A percentile compares a stretch with the other conserved stretches of the same genome.
Conservation (phyloP, 169 alveolate genomes). For the Sarcocystis neurona region DNA sequence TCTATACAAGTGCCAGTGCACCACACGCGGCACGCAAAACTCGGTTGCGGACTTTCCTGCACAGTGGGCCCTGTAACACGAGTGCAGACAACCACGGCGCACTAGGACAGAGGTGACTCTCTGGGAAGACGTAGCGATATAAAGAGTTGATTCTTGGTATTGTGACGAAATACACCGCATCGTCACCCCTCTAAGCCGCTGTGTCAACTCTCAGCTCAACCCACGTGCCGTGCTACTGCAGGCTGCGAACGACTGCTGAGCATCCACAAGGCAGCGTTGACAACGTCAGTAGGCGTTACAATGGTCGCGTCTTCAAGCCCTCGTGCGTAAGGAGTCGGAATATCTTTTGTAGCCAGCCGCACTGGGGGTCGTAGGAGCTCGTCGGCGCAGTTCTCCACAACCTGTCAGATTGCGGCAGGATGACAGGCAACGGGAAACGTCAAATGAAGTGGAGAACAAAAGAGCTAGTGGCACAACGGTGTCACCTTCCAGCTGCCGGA, state of each 20-base stretch:
- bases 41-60: no score
- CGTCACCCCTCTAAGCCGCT: neutral
- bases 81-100: no score
- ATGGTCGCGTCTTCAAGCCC: slow-evolving; percentile 73
- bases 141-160: neutral
- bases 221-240: no score
- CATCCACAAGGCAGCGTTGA: slow-evolving; percentile 70
- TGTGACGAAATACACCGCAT: neutral
- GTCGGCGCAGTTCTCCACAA: slow-evolving; percentile 71
- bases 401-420: neutral
- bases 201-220: neutral
- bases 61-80: no score
- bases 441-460: neutral
- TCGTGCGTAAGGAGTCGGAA: slow-evolving; percentile 74
- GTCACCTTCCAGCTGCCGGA: neutral
- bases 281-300: slow-evolving; percentile 71
- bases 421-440: neutral
- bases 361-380: slow-evolving; percentile 67
- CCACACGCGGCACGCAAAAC: no score
- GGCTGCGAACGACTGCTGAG: no score
- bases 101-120: no score
- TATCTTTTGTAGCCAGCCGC: slow-evolving; percentile 73
- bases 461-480: neutral
- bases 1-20: no score
- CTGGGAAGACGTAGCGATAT: no score